Conservation (phyloP, 306 rosid genomes). For the Sicyos baderoa region DNA sequence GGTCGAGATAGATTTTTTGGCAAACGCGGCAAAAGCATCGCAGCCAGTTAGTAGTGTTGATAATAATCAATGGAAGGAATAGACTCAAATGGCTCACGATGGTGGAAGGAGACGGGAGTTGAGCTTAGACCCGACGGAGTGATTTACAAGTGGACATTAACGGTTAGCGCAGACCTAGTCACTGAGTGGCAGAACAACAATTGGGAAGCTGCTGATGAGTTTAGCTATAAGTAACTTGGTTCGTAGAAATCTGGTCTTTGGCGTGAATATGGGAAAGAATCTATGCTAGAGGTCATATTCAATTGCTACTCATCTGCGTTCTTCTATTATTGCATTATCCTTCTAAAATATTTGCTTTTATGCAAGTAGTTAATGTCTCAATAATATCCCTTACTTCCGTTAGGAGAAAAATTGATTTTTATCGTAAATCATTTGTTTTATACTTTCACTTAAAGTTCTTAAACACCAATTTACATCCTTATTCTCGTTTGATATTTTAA, state of each 20-base stretch:
- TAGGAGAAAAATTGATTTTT: too few species aligned
- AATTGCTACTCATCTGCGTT: constrained; percentile 10
- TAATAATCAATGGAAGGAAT: constrained; percentile 41
- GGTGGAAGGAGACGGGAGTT: constrained; percentile 86
- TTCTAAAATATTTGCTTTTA: neutral
- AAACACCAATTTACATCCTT: neutral
- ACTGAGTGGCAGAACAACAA: constrained; percentile 84
- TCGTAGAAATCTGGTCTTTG: constrained; percentile 97
- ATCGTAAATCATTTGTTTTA: neutral
- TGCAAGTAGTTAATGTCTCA: neutral
- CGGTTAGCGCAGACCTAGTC: constrained; percentile 60
- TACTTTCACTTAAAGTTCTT: neutral
- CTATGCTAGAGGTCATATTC: constrained; percentile 62
- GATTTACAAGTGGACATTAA: constrained; percentile 79
- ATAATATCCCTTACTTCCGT: neutral
- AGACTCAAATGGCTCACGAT: constrained; percentile 55
- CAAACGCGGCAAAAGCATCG: constrained; percentile 62
- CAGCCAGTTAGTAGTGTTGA: constrained; percentile 44
- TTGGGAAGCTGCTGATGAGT: constrained; percentile 94
- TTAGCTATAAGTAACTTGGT: constrained; percentile 91
- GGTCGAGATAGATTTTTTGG: constrained; percentile 41
- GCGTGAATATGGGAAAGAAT: constrained; percentile 92
- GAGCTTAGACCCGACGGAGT: constrained; percentile 88
- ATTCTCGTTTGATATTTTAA: neutral
- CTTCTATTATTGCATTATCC: neutral